These are phyloP conservation scores for Amauroascus niger DNA, from an alignment of 2,329 filamentous ascomycete genomes.

Conservation along the genomic window DNA sequence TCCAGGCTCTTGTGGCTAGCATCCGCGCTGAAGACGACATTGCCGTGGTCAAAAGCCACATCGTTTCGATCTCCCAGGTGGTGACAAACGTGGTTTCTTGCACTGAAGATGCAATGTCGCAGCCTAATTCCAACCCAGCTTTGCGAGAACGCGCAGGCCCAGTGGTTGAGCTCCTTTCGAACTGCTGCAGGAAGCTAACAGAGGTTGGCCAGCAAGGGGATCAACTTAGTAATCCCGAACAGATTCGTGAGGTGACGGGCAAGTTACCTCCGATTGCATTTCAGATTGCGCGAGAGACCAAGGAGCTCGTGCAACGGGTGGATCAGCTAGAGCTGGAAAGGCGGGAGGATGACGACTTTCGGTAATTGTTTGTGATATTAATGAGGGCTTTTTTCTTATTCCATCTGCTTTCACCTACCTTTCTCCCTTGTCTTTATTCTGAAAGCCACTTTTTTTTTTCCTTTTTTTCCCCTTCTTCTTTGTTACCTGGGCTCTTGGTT, in stretches of 20 bases:
- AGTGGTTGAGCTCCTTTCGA: slow-evolving; percentile 42
- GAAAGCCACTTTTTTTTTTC: background rate
- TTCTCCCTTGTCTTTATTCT: background rate
- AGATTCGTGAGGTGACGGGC: slow-evolving; percentile 51
- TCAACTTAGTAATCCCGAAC: slow-evolving; percentile 46
- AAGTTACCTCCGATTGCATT: slow-evolving; percentile 76
- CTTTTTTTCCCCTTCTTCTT: background rate
- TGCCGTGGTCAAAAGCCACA: slow-evolving; percentile 57
- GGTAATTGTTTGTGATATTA: slow-evolving; percentile 17
- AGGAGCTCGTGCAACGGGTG: slow-evolving; percentile 54
- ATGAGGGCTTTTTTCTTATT: background rate
- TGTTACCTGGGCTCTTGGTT: background rate
- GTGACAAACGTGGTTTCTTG: slow-evolving; percentile 61
- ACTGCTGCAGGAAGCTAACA: slow-evolving; percentile 56
- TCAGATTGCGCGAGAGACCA: slow-evolving; percentile 71
- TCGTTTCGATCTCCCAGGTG: slow-evolving; percentile 59
- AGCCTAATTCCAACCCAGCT: slow-evolving; percentile 40
- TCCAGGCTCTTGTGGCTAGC: slow-evolving; percentile 67
- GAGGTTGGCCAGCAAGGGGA: slow-evolving; percentile 54
- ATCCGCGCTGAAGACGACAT: slow-evolving; percentile 58
- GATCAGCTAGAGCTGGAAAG: slow-evolving; percentile 32
- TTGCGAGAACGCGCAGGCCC: slow-evolving; percentile 40
- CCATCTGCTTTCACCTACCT: background rate
- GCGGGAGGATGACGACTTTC: slow-evolving; percentile 35
- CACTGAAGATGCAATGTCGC: slow-evolving; percentile 48